Evolutionary conservation across 805 yeast genomes (phyloP).

Genomic region (Grigorovia humatica): DNA sequence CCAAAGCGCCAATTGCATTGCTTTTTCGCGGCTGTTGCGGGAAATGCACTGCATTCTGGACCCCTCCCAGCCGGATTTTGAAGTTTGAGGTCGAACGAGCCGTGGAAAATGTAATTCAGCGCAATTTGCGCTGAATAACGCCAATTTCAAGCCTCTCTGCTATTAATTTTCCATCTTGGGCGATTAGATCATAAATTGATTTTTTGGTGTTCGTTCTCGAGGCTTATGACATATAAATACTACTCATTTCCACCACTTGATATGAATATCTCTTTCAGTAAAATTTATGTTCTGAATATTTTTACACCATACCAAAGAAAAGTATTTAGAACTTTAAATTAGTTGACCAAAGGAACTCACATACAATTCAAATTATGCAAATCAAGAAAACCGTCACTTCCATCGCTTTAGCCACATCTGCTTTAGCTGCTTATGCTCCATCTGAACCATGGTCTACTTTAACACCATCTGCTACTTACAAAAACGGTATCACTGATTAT

Average conservation of each 20-base stretch:
- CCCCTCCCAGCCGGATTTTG: background rate
- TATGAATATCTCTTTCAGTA: background rate
- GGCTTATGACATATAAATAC: background rate
- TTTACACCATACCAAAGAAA: background rate
- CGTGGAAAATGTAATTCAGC: too few species aligned
- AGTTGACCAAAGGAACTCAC: background rate
- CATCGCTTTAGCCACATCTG: conserved; percentile 19
- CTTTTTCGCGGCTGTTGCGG: background rate
- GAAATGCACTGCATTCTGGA: background rate
- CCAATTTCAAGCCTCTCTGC: background rate
- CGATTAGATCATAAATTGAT: background rate
- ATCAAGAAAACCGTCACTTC: conserved; percentile 17
- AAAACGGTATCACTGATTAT: conserved; percentile 29
- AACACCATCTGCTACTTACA: conserved; percentile 30
- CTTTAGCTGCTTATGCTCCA: conserved; percentile 18
- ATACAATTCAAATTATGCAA: conserved; percentile 7
- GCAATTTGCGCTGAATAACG: background rate
- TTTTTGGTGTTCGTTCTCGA: background rate
- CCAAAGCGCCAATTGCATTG: background rate
- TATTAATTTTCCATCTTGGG: background rate
- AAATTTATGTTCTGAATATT: too few species aligned
- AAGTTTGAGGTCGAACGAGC: background rate
- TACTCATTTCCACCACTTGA: background rate
- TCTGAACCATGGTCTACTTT: conserved; percentile 33
- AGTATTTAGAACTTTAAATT: background rate